phyloP scores from a whole-genome alignment of 108 stramenopile genomes.

The Aurantiochytrium sp. region DNA sequence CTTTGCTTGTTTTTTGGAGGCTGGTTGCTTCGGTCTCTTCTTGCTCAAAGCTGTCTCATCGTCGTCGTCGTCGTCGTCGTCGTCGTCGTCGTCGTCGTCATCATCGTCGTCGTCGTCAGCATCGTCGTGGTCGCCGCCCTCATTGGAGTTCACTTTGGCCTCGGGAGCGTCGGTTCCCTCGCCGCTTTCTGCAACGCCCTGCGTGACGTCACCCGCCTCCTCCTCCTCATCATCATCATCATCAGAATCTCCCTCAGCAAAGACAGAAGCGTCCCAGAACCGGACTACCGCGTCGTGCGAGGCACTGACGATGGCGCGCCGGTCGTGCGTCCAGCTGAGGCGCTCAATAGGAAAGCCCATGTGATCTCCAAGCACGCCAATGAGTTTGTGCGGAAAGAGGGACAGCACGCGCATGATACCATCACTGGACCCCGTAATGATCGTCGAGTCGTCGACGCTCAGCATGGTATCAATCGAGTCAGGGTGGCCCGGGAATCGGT shows the following conservation, averaged over 20 bases:
- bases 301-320: constrained; percentile 62
- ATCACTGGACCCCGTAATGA: constrained; percentile 87
- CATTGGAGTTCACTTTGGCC: background rate
- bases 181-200: background rate
- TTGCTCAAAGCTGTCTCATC: too few species aligned
- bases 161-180: too few species aligned
- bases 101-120: background rate
- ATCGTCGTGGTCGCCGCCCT: background rate
- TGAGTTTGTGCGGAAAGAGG: constrained; percentile 77
- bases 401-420: constrained; percentile 84
- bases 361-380: constrained; percentile 82
- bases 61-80: background rate
- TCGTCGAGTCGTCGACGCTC: constrained; percentile 86
- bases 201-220: background rate
- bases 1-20: too few species aligned
- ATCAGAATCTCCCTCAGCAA: background rate
- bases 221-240: constrained; percentile 1
- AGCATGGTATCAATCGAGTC: constrained; percentile 76
- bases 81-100: background rate
- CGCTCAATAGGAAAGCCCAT: constrained; percentile 78
- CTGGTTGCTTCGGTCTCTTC: background rate
- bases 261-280: constrained; percentile 45
- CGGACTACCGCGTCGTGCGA: constrained; percentile 43
- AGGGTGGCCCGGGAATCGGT: constrained; percentile 88
- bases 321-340: constrained; percentile 66